Percentiles rank a stretch among this genome's conserved stretches.
phyloP scores from a whole-genome alignment of 2,329 filamentous ascomycete genomes.

The Arthrobotrys pseudoclavata region DNA sequence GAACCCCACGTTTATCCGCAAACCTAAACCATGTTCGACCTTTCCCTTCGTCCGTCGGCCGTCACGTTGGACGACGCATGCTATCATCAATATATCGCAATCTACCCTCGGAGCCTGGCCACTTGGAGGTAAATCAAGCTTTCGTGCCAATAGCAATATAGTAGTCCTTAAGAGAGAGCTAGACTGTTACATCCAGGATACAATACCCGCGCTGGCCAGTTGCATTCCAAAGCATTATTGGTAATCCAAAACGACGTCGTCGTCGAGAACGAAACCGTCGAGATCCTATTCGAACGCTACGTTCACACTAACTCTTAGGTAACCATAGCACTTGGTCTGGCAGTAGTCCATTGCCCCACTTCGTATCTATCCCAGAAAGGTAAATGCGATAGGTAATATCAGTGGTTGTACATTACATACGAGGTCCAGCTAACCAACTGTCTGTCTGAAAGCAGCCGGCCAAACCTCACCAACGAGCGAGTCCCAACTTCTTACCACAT shows the following conservation, averaged over 20 bases:
- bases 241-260: constrained; percentile 33
- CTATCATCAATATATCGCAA: constrained; percentile 40
- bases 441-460: constrained; percentile 19
- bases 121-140: constrained; percentile 26
- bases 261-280: constrained; percentile 33
- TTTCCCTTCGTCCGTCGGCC: constrained; percentile 59
- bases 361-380: constrained; percentile 33
- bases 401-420: neutral
- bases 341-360: constrained; percentile 21
- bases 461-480: constrained; percentile 11
- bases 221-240: constrained; percentile 29
- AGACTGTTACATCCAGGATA: constrained; percentile 28
- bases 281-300: constrained; percentile 17
- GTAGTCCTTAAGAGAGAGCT: constrained; percentile 26
- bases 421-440: neutral
- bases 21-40: constrained; percentile 32
- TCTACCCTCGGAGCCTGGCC: constrained; percentile 26
- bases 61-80: constrained; percentile 26
- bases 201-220: constrained; percentile 8
- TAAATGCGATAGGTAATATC: constrained; percentile 35
- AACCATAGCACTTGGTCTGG: constrained; percentile 2
- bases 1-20: constrained; percentile 57
- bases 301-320: constrained; percentile 17
- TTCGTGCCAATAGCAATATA: constrained; percentile 27
- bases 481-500: constrained; percentile 16